Evolutionary conservation across 805 yeast genomes (phyloP).

Genomic region (Myxozyma lipomycoides): DNA sequence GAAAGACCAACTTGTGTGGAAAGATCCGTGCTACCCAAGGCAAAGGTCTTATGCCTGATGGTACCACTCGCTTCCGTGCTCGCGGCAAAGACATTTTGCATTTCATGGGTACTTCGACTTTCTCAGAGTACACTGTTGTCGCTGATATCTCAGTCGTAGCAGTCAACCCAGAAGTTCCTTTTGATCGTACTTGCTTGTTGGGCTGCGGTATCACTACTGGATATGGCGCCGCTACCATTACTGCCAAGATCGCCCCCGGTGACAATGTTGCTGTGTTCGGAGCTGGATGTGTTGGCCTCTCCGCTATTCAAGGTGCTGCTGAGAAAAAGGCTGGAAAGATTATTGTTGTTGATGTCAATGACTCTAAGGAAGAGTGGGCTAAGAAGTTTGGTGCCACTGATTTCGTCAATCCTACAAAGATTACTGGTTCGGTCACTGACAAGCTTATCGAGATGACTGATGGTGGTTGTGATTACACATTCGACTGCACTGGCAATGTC

Average conservation of each 20-base stretch:
- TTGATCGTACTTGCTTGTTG: constrained; percentile 82
- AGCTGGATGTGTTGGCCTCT: constrained; percentile 95
- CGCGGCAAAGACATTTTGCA: constrained; percentile 78
- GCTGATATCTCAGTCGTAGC: constrained; percentile 97
- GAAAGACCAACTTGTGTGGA: constrained; percentile 95
- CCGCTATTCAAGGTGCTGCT: constrained; percentile 93
- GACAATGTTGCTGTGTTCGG: constrained; percentile 96
- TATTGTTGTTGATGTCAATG: constrained; percentile 83
- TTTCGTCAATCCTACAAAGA: constrained; percentile 77
- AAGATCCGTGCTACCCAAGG: constrained; percentile 97
- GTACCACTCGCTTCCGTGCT: constrained; percentile 83
- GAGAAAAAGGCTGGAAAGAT: constrained; percentile 71
- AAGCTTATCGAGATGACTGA: constrained; percentile 85
- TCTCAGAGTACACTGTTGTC: constrained; percentile 95
- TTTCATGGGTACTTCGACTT: constrained; percentile 98
- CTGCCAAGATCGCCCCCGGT: constrained; percentile 85
- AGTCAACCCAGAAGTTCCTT: constrained; percentile 75
- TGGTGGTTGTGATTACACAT: constrained; percentile 94
- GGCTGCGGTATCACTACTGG: constrained; percentile 99
- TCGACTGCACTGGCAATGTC: constrained; percentile 97
- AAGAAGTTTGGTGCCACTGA: constrained; percentile 90
- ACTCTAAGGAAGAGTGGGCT: constrained; percentile 81
- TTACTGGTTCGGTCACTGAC: constrained; percentile 71
- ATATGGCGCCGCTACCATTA: constrained; percentile 93
- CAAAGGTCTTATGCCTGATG: constrained; percentile 98